phyloP scores from a whole-genome alignment of 2,329 filamentous ascomycete species.

The Alternaria sp. region DNA sequence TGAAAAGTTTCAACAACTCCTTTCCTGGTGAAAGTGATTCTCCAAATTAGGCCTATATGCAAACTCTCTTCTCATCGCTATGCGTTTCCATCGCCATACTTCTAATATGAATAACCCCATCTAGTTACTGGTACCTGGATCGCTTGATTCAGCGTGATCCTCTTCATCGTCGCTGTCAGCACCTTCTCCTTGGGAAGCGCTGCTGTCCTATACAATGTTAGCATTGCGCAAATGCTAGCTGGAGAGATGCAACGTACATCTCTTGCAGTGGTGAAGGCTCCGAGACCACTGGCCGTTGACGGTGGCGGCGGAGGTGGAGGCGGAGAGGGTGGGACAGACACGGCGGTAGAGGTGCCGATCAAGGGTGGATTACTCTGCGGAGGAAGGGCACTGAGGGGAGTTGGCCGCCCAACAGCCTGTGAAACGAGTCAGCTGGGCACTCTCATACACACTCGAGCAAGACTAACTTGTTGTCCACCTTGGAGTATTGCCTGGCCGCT shows the following conservation, averaged over 20 bases:
- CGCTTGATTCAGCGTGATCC: not conserved
- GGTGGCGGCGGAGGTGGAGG: not conserved
- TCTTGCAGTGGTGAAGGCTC: too few species aligned
- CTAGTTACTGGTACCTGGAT: not conserved
- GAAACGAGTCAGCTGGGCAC: not conserved
- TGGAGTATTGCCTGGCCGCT: not conserved
- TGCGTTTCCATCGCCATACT: not conserved
- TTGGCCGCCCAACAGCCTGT: not conserved
- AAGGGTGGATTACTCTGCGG: not conserved
- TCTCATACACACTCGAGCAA: not conserved
- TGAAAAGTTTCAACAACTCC: too few species aligned
- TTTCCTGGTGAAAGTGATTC: not conserved
- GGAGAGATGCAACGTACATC: not conserved
- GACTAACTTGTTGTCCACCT: not conserved
- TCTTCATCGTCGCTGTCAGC: not conserved
- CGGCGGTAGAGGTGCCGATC: not conserved
- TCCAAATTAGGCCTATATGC: not conserved
- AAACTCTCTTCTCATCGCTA: not conserved
- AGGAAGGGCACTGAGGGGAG: not conserved
- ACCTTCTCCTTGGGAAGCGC: not conserved
- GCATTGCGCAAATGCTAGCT: fast-evolving
- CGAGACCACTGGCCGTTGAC: not conserved
- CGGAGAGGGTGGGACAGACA: not conserved
- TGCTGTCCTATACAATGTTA: not conserved
- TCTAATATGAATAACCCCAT: not conserved